phyloP scores from a whole-genome alignment of 805 yeast genomes.

The Novakomyces olei region DNA sequence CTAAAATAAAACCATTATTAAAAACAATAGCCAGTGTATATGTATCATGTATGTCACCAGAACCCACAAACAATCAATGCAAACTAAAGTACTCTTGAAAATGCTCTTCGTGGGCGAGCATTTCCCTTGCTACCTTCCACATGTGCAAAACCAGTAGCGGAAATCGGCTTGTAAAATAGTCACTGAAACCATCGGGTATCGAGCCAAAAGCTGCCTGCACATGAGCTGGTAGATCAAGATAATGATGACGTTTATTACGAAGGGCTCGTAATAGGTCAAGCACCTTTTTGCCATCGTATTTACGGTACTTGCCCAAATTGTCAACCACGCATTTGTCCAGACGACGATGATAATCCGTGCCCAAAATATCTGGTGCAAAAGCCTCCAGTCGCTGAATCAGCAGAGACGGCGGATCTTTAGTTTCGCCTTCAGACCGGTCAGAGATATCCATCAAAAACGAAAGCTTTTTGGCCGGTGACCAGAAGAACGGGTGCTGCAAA shows the following conservation, averaged over 20 bases:
- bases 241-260: constrained; percentile 86
- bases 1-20: too few species aligned
- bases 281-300: constrained; percentile 53
- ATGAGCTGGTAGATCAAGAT: constrained; percentile 58
- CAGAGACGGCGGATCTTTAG: constrained; percentile 54
- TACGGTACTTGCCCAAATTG: constrained; percentile 75
- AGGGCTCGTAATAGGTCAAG: constrained; percentile 76
- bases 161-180: constrained; percentile 49
- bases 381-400: constrained; percentile 34
- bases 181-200: constrained; percentile 64
- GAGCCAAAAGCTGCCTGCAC: constrained; percentile 50
- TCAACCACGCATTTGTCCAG: constrained; percentile 56
- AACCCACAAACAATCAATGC: too few species aligned
- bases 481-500: constrained; percentile 70
- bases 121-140: too few species aligned
- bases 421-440: constrained; percentile 73
- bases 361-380: constrained; percentile 23
- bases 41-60: too few species aligned
- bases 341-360: constrained; percentile 52
- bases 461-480: constrained; percentile 51
- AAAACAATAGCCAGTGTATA: too few species aligned
- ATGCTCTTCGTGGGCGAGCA: too few species aligned
- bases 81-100: too few species aligned
- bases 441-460: constrained; percentile 73
- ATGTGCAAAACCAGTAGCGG: constrained; percentile 61